These are phyloP conservation scores for Ophidiomyces ophidiicola DNA, from an alignment of 2,329 filamentous ascomycete genomes.

Conservation along the genomic window DNA sequence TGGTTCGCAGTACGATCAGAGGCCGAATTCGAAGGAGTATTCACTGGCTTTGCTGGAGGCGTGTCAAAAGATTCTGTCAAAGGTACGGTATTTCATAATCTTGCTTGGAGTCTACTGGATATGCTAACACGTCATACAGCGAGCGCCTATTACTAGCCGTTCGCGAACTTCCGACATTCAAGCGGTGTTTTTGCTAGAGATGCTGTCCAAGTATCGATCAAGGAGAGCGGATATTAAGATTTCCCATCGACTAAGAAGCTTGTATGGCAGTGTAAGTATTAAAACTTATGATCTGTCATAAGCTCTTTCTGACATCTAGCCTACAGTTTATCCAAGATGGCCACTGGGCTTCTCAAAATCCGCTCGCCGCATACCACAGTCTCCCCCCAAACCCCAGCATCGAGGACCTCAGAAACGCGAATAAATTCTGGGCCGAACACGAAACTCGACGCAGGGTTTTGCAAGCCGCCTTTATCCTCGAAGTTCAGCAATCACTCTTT, in stretches of 20 bases:
- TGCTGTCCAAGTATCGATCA: slow-evolving; percentile 25
- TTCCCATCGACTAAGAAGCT: slow-evolving; percentile 24
- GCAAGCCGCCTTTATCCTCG: slow-evolving; percentile 26
- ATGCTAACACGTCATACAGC: slow-evolving; percentile 13
- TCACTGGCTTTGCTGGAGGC: slow-evolving; percentile 25
- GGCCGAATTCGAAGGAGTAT: slow-evolving; percentile 26
- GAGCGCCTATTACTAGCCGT: slow-evolving; percentile 24
- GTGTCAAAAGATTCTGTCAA: slow-evolving; percentile 23
- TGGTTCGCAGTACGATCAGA: slow-evolving; percentile 26
- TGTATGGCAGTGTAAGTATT: slow-evolving; percentile 25
- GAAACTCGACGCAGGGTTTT: slow-evolving; percentile 26
- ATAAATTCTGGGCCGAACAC: slow-evolving; percentile 27
- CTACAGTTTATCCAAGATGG: slow-evolving; percentile 20
- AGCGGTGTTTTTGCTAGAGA: slow-evolving; percentile 26
- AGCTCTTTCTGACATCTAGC: slow-evolving; percentile 9
- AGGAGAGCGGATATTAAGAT: slow-evolving; percentile 24
- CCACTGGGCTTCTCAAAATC: slow-evolving; percentile 22
- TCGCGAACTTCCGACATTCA: slow-evolving; percentile 27
- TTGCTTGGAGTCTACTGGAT: background rate
- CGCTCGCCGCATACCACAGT: slow-evolving; percentile 22
- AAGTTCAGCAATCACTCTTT: slow-evolving; percentile 23
- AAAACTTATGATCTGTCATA: background rate
- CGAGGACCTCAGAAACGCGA: slow-evolving; percentile 21
- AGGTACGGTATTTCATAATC: slow-evolving; percentile 15
- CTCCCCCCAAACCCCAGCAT: slow-evolving; percentile 18